Conservation (phyloP, 768 basidiomycete genomes). For the Lentinula sp. region DNA sequence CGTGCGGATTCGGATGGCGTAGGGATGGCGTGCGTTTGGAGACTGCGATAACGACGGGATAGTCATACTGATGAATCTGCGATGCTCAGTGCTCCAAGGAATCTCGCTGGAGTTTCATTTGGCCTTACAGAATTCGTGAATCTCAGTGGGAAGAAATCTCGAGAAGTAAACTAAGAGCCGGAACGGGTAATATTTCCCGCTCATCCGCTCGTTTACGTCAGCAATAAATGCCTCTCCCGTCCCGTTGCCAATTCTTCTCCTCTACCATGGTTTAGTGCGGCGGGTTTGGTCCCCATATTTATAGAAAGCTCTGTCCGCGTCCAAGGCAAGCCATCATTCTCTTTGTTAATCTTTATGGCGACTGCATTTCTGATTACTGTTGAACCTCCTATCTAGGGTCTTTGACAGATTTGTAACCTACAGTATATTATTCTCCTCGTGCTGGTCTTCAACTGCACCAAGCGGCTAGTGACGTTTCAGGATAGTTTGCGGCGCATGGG, state of each 20-base stretch:
- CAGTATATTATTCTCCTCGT: not conserved
- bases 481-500: not conserved
- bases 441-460: not conserved
- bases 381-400: slow-evolving; percentile 4
- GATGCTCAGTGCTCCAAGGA: no score
- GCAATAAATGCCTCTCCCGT: not conserved
- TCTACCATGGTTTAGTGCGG: not conserved
- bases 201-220: not conserved
- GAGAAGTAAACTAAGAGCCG: not conserved
- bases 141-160: not conserved
- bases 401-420: not conserved
- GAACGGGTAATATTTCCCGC: not conserved
- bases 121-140: not conserved
- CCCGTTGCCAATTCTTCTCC: not conserved
- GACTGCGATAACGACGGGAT: no score
- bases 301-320: not conserved
- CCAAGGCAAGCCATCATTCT: not conserved
- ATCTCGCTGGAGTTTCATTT: no score
- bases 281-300: not conserved
- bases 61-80: no score
- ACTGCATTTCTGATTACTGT: not conserved
- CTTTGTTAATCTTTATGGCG: not conserved
- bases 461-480: not conserved
- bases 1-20: no score
- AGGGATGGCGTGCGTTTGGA: no score